A percentile compares a stretch with the other conserved stretches of the same genome.
These are phyloP conservation scores for Pachyrhizus erosus DNA, from an alignment of 306 rosid genomes.

Conservation along the genomic window DNA sequence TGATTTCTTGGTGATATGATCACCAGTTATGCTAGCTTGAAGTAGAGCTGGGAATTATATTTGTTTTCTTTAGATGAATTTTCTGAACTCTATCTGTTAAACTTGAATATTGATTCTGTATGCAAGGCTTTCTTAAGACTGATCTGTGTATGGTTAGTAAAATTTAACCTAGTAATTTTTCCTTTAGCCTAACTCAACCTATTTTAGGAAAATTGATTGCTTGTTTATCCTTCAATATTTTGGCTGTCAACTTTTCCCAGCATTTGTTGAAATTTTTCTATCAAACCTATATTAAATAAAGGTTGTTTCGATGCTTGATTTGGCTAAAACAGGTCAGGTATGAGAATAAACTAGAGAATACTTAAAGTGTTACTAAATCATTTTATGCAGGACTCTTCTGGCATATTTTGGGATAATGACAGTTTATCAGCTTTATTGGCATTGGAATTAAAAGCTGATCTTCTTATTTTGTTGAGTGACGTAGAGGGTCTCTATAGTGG, in stretches of 20 bases:
- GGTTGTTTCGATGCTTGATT: not conserved
- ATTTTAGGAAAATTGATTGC: not conserved
- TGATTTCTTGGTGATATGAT: conserved; percentile 20
- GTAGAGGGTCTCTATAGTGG: conserved; percentile 96
- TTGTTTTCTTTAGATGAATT: conserved; percentile 4
- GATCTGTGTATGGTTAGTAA: not conserved
- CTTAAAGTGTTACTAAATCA: conserved; percentile 8
- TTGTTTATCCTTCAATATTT: conserved; percentile 12
- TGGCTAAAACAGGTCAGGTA: not conserved
- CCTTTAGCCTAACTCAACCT: not conserved
- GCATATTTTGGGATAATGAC: conserved; percentile 99
- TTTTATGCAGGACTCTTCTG: conserved; percentile 87
- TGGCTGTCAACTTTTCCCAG: not conserved
- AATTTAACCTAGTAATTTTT: not conserved
- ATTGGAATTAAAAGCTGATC: conserved; percentile 95
- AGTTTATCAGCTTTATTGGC: conserved; percentile 98
- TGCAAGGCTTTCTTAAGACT: conserved; percentile 12
- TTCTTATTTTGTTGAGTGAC: conserved; percentile 94
- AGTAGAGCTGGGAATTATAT: not conserved
- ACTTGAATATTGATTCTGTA: conserved; percentile 11
- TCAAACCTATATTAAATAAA: not conserved
- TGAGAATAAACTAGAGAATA: conserved; percentile 7
- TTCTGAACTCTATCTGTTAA: not conserved
- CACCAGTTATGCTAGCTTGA: conserved; percentile 36
- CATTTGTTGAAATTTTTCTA: conserved; percentile 21